A percentile compares a stretch with the other conserved stretches of the same genome.
These are phyloP conservation scores for Apiospora sp. DNA, from an alignment of 2,329 filamentous ascomycete species.

Conservation along the genomic window DNA sequence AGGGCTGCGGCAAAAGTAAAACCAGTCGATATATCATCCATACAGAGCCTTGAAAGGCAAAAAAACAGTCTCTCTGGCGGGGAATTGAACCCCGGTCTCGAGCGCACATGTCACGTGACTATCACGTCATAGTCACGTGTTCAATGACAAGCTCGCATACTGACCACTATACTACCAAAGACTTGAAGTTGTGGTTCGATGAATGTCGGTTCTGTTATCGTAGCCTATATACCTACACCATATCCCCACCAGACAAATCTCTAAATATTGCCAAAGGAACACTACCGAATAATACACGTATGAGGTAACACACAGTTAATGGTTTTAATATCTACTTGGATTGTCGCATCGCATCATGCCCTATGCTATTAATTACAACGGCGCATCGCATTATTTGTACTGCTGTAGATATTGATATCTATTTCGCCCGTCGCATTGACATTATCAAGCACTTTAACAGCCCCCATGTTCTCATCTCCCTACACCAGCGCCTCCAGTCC, in stretches of 20 bases:
- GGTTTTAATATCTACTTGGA: too few relatives aligned
- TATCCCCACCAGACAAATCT: too few relatives aligned
- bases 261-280: too few relatives aligned
- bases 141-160: slow-evolving; percentile 29
- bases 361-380: neutral
- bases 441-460: too few relatives aligned
- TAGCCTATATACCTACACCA: neutral
- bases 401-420: neutral
- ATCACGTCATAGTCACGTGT: too few relatives aligned
- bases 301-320: too few relatives aligned
- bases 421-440: neutral
- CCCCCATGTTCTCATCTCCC: too few relatives aligned
- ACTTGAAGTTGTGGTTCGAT: neutral
- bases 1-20: neutral
- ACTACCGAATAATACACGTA: too few relatives aligned
- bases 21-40: neutral
- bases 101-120: neutral
- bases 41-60: neutral
- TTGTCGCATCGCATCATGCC: too few relatives aligned
- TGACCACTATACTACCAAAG: slow-evolving; percentile 29
- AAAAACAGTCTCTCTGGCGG: slow-evolving; percentile 26
- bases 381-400: neutral
- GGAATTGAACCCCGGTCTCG: slow-evolving; percentile 30
- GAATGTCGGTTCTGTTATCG: neutral
- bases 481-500: slow-evolving; percentile 58